A percentile compares a stretch with the other conserved stretches of the same genome.
Conservation (phyloP, 2,329 filamentous ascomycete species). For the Penicillium hesseltinei region DNA sequence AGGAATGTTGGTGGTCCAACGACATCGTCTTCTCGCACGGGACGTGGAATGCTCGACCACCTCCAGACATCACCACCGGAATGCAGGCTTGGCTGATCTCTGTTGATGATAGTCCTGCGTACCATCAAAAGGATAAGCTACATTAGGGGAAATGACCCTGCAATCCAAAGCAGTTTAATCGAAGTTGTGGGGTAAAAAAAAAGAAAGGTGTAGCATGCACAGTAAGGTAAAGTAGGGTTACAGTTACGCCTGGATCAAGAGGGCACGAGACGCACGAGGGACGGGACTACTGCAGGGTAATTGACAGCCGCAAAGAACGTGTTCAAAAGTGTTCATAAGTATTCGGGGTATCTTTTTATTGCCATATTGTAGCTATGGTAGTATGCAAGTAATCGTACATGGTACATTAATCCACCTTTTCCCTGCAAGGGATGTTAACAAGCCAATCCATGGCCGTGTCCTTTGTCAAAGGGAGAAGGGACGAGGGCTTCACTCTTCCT, state of each 20-base stretch:
- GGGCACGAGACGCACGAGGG: conserved; percentile 31
- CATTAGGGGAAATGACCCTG: conserved; percentile 17
- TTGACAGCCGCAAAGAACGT: conserved; percentile 39
- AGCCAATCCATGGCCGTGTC: conserved; percentile 26
- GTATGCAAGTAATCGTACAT: conserved; percentile 31
- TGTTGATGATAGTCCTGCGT: conserved; percentile 2
- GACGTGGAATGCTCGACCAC: conserved; percentile 34
- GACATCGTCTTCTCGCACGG: conserved; percentile 19
- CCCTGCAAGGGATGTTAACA: conserved; percentile 37
- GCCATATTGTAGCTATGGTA: conserved; percentile 17
- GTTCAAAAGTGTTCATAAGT: conserved; percentile 20
- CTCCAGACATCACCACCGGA: conserved; percentile 30
- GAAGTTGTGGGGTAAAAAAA: conserved; percentile 14
- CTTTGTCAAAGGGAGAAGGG: conserved; percentile 36
- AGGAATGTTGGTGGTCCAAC: conserved; percentile 36
- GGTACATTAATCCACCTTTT: conserved; percentile 20
- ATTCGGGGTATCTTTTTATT: conserved; percentile 28
- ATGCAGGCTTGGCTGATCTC: conserved; percentile 31
- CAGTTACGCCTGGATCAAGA: conserved; percentile 20
- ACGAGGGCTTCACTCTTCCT: conserved; percentile 53
- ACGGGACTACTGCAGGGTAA: conserved; percentile 25
- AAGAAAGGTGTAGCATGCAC: conserved; percentile 13
- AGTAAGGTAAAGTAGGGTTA: conserved; percentile 21
- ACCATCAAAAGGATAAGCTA: conserved; percentile 21
- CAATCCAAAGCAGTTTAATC: conserved; percentile 5